Evolutionary conservation across 192 early-diverging fungal species (phyloP), one percentile per base, ranked within the genome.

Genomic region (Podila minutissima): DNA sequence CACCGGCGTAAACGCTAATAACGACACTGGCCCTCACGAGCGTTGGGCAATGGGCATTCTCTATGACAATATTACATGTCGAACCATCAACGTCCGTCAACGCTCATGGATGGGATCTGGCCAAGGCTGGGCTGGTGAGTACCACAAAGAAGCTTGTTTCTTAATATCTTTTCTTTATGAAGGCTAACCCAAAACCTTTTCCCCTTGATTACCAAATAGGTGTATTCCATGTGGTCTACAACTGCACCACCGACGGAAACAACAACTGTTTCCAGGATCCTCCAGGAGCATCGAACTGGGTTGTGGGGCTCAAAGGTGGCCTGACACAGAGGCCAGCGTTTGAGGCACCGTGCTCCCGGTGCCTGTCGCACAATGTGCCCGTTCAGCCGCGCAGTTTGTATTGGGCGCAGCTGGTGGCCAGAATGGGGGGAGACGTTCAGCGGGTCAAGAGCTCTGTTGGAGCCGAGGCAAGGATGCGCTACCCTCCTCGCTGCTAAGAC

Each of bases 21-120:
- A 78, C 24, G 75, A 78, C 33, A 72, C 75, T 22, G 75, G 75
- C 19, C 75, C 75, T 49, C 75, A 78, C 35, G 75, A 78, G 60
- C 75, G 75, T 5, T 78, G 70, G 65, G 75, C 75, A 7, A 78
- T 78, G 75, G 75, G 75, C 4, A 55, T 72, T 7, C n/a, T 78
- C 37, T 78, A 78, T 41, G 75, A 78, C 64, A 78, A 78, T 38
- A 78, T 78, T 17, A 72, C 69, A 15, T 71, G 69, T 26, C 71
- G 67, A 15, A 78, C 69, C 2, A 29, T 78, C 31, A 78, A 78
- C 49, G 49, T 78, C 8, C 69, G 75, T 0, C 69, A 78, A 37
- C 69, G 75, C 6, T 31, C 61, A 37, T 78, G 75, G 75, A 78
- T 78, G 75, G 75, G 75, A 0, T 78, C 75, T n/a, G 75, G 75